Percentiles rank a stretch among this genome's conserved stretches.
Evolutionary conservation across 2,329 filamentous ascomycete species (phyloP).

Genomic region (Penicillium sp.): DNA sequence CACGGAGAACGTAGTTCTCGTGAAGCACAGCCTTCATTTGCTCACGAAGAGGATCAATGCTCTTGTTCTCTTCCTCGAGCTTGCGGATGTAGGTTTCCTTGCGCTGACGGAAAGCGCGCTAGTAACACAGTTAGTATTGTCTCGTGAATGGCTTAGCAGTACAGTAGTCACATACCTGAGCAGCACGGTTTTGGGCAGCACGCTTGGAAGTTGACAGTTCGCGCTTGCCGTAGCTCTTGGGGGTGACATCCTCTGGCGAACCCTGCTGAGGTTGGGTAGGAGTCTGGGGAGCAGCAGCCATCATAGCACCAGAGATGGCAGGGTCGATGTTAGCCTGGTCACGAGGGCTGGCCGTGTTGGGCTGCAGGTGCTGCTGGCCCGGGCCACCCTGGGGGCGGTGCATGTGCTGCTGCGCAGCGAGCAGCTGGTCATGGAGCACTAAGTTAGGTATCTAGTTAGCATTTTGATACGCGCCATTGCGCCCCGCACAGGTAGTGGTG

Average conservation of each 20-base stretch:
- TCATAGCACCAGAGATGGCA: conserved; percentile 57
- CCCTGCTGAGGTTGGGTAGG: conserved; percentile 30
- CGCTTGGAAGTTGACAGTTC: conserved; percentile 95
- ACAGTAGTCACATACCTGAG: conserved; percentile 68
- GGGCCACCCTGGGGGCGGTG: conserved; percentile 45
- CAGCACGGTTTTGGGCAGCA: conserved; percentile 93
- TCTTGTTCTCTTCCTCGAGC: conserved; percentile 88
- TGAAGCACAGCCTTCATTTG: conserved; percentile 77
- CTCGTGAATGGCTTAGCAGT: not conserved
- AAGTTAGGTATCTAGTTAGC: conserved; percentile 15
- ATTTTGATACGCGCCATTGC: not conserved
- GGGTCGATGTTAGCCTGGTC: conserved; percentile 60
- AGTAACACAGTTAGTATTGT: not conserved
- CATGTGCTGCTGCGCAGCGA: conserved; percentile 51
- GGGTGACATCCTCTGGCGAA: conserved; percentile 52
- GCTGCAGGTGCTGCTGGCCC: conserved; percentile 44
- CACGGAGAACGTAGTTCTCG: conserved; percentile 87
- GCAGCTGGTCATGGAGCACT: conserved; percentile 66
- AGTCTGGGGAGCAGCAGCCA: conserved; percentile 43
- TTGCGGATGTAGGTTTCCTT: conserved; percentile 99
- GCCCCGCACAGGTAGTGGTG: not conserved
- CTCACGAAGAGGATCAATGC: conserved; percentile 73
- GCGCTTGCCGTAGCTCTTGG: conserved; percentile 74
- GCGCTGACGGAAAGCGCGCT: conserved; percentile 95
- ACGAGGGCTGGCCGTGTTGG: conserved; percentile 45